These are phyloP conservation scores for Xylaria palmicola DNA, from an alignment of 495 filamentous ascomycete species.

Conservation along the genomic window DNA sequence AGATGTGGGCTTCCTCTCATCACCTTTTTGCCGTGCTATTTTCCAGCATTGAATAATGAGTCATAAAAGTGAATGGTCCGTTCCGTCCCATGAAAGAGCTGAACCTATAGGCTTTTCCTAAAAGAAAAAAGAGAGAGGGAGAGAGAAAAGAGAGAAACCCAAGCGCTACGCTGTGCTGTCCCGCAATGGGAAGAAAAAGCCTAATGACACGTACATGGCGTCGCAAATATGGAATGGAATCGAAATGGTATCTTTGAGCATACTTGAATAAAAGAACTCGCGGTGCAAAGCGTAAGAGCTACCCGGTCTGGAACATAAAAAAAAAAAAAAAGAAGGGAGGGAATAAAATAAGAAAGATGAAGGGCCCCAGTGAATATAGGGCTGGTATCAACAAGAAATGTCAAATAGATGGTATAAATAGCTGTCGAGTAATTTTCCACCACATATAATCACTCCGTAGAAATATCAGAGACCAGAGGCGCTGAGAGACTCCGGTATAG, in stretches of 20 bases:
- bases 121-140: too few relatives aligned
- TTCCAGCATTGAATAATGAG: background rate
- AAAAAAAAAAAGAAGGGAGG: background rate
- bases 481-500: conserved; percentile 8
- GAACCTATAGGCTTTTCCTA: conserved; percentile 14
- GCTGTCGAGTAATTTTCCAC: conserved; percentile 1
- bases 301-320: conserved; percentile 13
- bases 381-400: background rate
- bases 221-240: background rate
- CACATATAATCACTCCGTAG: conserved; percentile 21
- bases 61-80: background rate
- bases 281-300: conserved; percentile 8
- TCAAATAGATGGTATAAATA: background rate
- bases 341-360: background rate
- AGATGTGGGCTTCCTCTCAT: background rate
- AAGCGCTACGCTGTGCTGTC: conserved; percentile 11
- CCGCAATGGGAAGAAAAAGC: background rate
- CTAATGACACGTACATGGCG: conserved; percentile 3
- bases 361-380: background rate
- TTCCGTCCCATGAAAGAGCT: background rate
- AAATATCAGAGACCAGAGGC: conserved; percentile 17
- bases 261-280: background rate
- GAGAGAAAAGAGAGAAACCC: too few relatives aligned
- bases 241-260: conserved; percentile 16
- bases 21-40: background rate